These are phyloP conservation scores for Priceomyces medius DNA, from an alignment of 805 yeast species.

Conservation along the genomic window DNA sequence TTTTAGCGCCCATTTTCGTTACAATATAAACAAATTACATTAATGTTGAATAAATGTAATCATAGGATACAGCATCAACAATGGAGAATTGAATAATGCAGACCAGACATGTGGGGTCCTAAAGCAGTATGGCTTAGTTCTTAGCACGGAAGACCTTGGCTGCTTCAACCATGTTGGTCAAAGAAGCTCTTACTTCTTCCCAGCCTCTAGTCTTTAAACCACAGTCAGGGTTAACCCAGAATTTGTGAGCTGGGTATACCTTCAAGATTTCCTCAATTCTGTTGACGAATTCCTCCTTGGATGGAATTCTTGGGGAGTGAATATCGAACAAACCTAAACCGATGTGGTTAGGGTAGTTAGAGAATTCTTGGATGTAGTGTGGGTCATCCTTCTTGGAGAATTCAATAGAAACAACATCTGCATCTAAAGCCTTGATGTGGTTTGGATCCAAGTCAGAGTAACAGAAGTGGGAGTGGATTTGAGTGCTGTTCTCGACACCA, in stretches of 20 bases:
- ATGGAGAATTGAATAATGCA: slow-evolving; percentile 43
- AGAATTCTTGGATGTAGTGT: slow-evolving; percentile 95
- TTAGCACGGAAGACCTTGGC: slow-evolving; percentile 81
- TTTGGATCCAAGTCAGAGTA: slow-evolving; percentile 99
- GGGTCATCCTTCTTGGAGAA: slow-evolving; percentile 99
- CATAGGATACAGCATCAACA: slow-evolving; percentile 38
- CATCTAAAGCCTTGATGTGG: slow-evolving; percentile 99
- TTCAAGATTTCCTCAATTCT: slow-evolving; percentile 93
- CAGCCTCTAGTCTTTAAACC: slow-evolving; percentile 99
- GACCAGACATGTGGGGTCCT: slow-evolving; percentile 10
- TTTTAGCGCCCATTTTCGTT: no score
- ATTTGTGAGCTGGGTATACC: slow-evolving; percentile 95
- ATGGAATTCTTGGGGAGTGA: slow-evolving; percentile 99
- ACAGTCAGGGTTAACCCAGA: slow-evolving; percentile 99
- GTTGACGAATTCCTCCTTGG: slow-evolving; percentile 91
- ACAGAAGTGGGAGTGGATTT: slow-evolving; percentile 99
- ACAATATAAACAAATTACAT: slow-evolving; percentile 37
- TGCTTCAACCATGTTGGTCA: slow-evolving; percentile 98
- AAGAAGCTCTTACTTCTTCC: slow-evolving; percentile 93
- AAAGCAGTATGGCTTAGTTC: slow-evolving; percentile 23
- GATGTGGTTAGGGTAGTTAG: slow-evolving; percentile 98
- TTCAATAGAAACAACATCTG: slow-evolving; percentile 98
- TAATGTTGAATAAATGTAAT: slow-evolving; percentile 52
- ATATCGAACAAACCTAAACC: slow-evolving; percentile 99
- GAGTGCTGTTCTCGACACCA: slow-evolving; percentile 92